Percentiles rank a stretch among this genome's conserved stretches.
Evolutionary conservation across 2,329 filamentous ascomycete genomes (phyloP).

Genomic region (Ophiognomonia clavigignenti-juglandacearum): DNA sequence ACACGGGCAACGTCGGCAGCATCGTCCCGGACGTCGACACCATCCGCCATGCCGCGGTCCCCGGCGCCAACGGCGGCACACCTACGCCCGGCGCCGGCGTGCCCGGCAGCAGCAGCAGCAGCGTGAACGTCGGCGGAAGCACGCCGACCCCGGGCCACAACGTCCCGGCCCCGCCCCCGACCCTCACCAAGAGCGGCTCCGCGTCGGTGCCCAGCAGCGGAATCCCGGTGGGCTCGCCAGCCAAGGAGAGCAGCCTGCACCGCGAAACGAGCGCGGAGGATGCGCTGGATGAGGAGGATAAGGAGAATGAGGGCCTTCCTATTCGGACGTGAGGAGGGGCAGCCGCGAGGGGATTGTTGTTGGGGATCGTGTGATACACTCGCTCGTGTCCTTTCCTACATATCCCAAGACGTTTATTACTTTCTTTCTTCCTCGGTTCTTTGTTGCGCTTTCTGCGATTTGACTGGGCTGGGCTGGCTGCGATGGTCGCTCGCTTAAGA

Average conservation of each 20-base stretch:
- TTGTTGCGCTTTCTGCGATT: background rate
- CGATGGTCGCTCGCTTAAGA: background rate
- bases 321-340: slow-evolving; percentile 50
- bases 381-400: background rate
- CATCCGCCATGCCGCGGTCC: slow-evolving; percentile 77
- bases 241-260: slow-evolving; percentile 89
- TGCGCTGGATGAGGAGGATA: slow-evolving; percentile 36
- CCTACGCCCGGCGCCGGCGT: slow-evolving; percentile 55
- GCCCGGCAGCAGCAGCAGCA: slow-evolving; percentile 80
- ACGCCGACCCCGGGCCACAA: slow-evolving; percentile 15
- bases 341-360: background rate
- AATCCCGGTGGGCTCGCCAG: slow-evolving; percentile 66
- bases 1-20: slow-evolving; percentile 88
- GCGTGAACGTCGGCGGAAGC: slow-evolving; percentile 5
- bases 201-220: slow-evolving; percentile 35
- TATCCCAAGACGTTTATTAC: background rate
- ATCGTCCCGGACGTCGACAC: slow-evolving; percentile 94
- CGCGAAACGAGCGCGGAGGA: slow-evolving; percentile 71
- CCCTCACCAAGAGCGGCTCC: slow-evolving; percentile 25
- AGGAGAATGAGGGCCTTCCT: slow-evolving; percentile 47
- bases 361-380: background rate
- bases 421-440: background rate
- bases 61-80: no score
- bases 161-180: slow-evolving; percentile 14
- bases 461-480: background rate